Evolutionary conservation across 2,329 filamentous ascomycete species (phyloP).

Genomic region (Ceratocystis eucalypticola): DNA sequence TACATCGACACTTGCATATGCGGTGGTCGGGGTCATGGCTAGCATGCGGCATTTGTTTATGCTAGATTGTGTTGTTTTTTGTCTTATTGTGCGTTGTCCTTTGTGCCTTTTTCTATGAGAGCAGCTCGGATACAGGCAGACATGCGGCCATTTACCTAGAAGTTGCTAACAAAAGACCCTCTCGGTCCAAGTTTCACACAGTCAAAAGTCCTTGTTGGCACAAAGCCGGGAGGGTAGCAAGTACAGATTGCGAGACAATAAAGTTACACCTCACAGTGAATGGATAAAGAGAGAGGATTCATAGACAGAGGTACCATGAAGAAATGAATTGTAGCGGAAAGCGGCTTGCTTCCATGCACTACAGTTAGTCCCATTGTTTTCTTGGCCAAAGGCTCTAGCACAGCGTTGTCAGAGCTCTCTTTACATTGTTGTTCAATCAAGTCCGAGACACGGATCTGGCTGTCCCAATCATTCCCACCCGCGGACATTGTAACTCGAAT

Average conservation of each 20-base stretch:
- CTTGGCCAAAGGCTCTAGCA: neutral
- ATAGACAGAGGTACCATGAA: neutral
- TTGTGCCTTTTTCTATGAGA: neutral
- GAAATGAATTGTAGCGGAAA: neutral
- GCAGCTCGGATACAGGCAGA: neutral
- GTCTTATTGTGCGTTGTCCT: neutral
- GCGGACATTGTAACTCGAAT: neutral
- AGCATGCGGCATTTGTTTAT: neutral
- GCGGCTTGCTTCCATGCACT: neutral
- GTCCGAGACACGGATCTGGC: conserved; percentile 9
- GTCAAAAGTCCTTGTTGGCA: neutral
- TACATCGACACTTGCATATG: conserved; percentile 2
- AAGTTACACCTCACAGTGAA: neutral
- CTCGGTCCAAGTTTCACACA: neutral
- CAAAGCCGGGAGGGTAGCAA: neutral
- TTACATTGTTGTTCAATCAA: conserved; percentile 19
- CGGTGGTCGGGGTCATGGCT: neutral
- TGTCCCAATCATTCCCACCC: neutral
- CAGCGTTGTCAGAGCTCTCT: conserved; percentile 18
- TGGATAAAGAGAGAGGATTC: neutral
- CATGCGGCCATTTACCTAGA: neutral
- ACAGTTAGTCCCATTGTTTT: neutral
- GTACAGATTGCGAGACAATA: neutral
- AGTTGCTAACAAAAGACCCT: neutral
- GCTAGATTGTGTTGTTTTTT: neutral